Conservation (phyloP, 495 filamentous ascomycete genomes). For the Staphylotrichum tortipilum region DNA sequence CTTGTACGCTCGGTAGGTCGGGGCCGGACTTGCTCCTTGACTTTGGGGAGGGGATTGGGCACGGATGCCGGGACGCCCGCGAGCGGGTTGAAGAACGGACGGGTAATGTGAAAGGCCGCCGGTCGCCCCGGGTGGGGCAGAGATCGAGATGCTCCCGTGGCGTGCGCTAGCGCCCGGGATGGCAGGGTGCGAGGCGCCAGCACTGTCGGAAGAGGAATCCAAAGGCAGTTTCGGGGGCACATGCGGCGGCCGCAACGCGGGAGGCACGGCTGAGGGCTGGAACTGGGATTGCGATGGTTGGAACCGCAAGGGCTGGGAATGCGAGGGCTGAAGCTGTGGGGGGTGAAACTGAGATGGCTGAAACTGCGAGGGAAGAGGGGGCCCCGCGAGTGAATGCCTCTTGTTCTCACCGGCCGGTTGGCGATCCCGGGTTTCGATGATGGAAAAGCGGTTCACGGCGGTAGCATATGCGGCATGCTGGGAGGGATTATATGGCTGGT, state of each 20-base stretch:
- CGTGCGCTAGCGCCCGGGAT: slow-evolving; percentile 5
- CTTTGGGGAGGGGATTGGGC: slow-evolving; percentile 8
- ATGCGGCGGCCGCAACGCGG: slow-evolving; percentile 8
- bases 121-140: neutral
- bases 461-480: slow-evolving; percentile 5
- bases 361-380: neutral
- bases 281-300: no score
- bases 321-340: no score
- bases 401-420: slow-evolving; percentile 4
- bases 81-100: slow-evolving; percentile 31
- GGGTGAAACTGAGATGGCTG: slow-evolving; percentile 6
- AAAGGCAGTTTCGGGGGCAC: slow-evolving; percentile 4
- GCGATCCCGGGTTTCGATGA: neutral
- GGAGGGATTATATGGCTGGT: slow-evolving; percentile 29
- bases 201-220: neutral
- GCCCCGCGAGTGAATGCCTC: slow-evolving; percentile 8
- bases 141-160: neutral
- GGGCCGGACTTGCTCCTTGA: slow-evolving; percentile 6
- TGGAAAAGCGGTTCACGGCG: slow-evolving; percentile 9
- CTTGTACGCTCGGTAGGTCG: slow-evolving; percentile 12
- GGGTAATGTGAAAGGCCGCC: slow-evolving; percentile 18
- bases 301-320: neutral
- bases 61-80: slow-evolving; percentile 12
- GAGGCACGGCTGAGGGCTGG: slow-evolving; percentile 6
- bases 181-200: neutral